Evolutionary conservation across 1,284 basidiomycete species (phyloP).

Genomic region (Austroboletus olivaceoglutinosus): DNA sequence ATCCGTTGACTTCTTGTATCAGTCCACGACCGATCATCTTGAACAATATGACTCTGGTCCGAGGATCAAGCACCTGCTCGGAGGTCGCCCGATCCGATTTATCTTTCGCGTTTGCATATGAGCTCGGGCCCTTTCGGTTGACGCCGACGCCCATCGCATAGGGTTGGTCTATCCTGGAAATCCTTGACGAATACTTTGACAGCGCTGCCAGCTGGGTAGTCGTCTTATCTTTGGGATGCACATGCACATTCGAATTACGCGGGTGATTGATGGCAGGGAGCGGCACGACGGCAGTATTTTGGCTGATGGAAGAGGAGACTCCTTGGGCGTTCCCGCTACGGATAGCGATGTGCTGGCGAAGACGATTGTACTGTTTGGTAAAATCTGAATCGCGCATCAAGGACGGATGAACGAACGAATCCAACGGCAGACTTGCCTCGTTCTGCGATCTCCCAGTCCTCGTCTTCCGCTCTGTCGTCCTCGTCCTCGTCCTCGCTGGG

Average conservation of each 20-base stretch:
- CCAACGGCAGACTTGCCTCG: slow-evolving; percentile 46
- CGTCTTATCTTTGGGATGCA: slow-evolving; percentile 50
- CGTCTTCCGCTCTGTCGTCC: slow-evolving; percentile 71
- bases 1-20: slow-evolving; percentile 87
- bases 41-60: slow-evolving; percentile 87
- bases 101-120: slow-evolving; percentile 85
- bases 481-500: slow-evolving; percentile 50
- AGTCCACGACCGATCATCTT: slow-evolving; percentile 91
- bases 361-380: slow-evolving; percentile 94
- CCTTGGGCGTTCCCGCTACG: slow-evolving; percentile 65
- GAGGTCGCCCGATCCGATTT: slow-evolving; percentile 92
- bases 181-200: slow-evolving; percentile 66
- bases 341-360: slow-evolving; percentile 80
- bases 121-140: slow-evolving; percentile 86
- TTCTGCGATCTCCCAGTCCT: slow-evolving; percentile 89
- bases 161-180: slow-evolving; percentile 70
- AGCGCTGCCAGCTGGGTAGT: slow-evolving; percentile 67
- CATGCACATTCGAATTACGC: slow-evolving; percentile 27
- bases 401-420: neutral
- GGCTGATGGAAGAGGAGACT: slow-evolving; percentile 48
- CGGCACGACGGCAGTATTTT: slow-evolving; percentile 50
- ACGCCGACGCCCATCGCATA: slow-evolving; percentile 79
- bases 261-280: slow-evolving; percentile 77
- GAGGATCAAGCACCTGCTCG: slow-evolving; percentile 91
- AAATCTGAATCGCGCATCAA: slow-evolving; percentile 63